A percentile compares a stretch with the other conserved stretches of the same genome.
phyloP scores from a whole-genome alignment of 2,329 filamentous ascomycete genomes.

The Colletotrichum sp. region DNA sequence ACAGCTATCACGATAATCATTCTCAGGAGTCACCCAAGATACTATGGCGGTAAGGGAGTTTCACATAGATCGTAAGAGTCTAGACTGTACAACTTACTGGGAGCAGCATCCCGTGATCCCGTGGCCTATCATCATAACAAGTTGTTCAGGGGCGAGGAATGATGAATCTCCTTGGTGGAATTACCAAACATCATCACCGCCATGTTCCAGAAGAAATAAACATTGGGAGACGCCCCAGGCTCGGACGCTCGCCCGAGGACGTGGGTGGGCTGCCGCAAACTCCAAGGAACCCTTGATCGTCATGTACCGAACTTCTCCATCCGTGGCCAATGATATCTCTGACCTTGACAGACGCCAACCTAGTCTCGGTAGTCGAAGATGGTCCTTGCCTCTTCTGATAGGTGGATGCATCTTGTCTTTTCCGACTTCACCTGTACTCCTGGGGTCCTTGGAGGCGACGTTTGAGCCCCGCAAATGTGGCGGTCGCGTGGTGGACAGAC shows the following conservation, averaged over 20 bases:
- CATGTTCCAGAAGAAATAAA: not conserved
- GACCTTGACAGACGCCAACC: not conserved
- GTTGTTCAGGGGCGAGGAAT: not conserved
- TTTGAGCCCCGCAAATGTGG: not conserved
- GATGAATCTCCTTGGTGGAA: conserved; percentile 20
- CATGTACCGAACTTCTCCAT: not conserved
- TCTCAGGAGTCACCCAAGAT: not conserved
- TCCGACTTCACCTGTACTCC: not conserved
- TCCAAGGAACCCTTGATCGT: not conserved
- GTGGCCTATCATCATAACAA: not conserved
- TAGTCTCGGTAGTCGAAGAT: not conserved
- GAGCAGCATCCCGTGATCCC: not conserved
- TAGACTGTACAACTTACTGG: not conserved
- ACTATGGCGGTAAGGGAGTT: not conserved
- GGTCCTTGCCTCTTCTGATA: not conserved
- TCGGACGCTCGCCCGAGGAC: not conserved
- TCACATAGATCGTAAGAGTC: conserved; percentile 5
- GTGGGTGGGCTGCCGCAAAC: not conserved
- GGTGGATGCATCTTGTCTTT: not conserved
- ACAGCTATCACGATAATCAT: not conserved
- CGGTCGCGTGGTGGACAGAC: not conserved
- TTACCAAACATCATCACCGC: not conserved
- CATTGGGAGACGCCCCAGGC: not conserved
- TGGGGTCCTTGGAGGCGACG: not conserved
- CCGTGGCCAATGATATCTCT: not conserved